These are phyloP conservation scores for Boletus patriciae DNA, from an alignment of 768 basidiomycete genomes.

Conservation along the genomic window DNA sequence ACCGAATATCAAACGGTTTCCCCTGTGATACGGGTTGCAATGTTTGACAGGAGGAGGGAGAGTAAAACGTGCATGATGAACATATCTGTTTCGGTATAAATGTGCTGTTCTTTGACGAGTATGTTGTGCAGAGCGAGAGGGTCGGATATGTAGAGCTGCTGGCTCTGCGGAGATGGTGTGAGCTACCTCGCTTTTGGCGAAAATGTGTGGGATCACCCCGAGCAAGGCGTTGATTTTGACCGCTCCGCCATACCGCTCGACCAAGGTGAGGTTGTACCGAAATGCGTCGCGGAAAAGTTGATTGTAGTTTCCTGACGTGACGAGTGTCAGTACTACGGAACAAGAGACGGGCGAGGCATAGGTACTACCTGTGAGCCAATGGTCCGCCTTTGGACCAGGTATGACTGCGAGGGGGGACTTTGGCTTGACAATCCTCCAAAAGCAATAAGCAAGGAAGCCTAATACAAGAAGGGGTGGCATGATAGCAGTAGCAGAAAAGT, in stretches of 20 bases:
- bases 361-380: conserved; percentile 38
- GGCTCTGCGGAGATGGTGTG: conserved; percentile 10
- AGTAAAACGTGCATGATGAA: conserved; percentile 31
- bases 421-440: conserved; percentile 20
- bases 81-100: conserved; percentile 39
- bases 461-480: conserved; percentile 5
- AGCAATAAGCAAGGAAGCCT: conserved; percentile 7
- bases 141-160: conserved; percentile 39
- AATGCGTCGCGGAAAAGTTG: conserved; percentile 35
- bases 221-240: conserved; percentile 37
- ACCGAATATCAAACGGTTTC: conserved; percentile 37
- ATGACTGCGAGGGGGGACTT: conserved; percentile 23
- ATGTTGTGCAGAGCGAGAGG: conserved; percentile 40
- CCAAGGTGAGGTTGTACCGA: conserved; percentile 32
- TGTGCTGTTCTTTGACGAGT: conserved; percentile 36
- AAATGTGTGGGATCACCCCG: conserved; percentile 25
- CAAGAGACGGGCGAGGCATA: not conserved
- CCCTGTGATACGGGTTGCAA: conserved; percentile 11
- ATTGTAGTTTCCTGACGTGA: conserved; percentile 34
- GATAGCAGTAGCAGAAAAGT: too few relatives aligned
- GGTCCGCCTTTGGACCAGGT: conserved; percentile 34
- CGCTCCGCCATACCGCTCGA: conserved; percentile 34
- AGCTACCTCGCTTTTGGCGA: not conserved
- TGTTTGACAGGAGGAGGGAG: not conserved
- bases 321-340: not conserved